Percentiles rank a stretch among this genome's conserved stretches.
These are phyloP conservation scores for Pilobolus umbonatus DNA, from an alignment of 192 early-diverging fungal species.

Conservation along the genomic window DNA sequence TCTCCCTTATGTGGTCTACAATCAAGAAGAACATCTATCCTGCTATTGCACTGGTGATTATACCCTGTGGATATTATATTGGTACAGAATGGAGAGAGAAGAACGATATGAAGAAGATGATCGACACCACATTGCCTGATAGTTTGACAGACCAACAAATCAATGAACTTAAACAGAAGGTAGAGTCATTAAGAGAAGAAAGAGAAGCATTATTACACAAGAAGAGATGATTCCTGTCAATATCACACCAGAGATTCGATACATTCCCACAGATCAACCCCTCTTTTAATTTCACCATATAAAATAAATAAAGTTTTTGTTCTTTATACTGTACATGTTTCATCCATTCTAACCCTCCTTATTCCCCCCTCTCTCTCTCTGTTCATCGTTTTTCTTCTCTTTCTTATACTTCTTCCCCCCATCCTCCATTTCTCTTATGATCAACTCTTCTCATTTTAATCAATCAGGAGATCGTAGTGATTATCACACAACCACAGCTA, in stretches of 20 bases:
- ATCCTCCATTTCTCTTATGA: too few relatives aligned
- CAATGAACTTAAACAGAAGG: neutral
- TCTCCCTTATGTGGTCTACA: neutral
- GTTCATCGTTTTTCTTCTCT: neutral
- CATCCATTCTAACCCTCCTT: too few relatives aligned
- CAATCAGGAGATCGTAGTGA: too few relatives aligned
- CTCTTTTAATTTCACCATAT: too few relatives aligned
- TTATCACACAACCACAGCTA: conserved; percentile 6
- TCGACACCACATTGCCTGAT: too few relatives aligned
- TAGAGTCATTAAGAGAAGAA: neutral
- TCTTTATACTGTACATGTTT: too few relatives aligned
- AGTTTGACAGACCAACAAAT: neutral
- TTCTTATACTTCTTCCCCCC: neutral
- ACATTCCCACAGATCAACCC: too few relatives aligned
- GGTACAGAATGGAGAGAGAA: neutral
- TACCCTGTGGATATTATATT: neutral
- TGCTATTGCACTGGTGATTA: neutral
- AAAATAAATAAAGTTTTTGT: too few relatives aligned
- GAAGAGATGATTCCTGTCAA: too few relatives aligned
- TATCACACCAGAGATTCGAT: too few relatives aligned
- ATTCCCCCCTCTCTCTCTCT: conserved; percentile 1
- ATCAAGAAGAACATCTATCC: conserved; percentile 2
- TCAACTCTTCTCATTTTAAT: too few relatives aligned
- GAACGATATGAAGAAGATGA: neutral
- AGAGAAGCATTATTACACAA: neutral